Base-by-base conservation (phyloP, 1,284 basidiomycete species). In the Malassezia yamatoensis region DNA sequence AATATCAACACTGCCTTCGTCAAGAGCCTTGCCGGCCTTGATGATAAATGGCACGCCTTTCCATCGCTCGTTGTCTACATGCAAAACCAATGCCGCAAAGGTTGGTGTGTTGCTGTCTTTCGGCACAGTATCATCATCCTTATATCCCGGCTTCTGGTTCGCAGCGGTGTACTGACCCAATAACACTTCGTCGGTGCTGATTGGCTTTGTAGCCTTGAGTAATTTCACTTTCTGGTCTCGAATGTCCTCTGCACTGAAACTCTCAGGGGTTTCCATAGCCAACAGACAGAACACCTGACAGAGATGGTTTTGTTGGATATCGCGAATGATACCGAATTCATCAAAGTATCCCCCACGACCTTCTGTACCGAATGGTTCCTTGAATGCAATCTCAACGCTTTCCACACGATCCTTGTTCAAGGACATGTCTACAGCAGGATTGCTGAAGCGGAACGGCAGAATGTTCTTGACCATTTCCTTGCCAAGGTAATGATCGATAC, bases 311-410 rank as follows among this genome's bases (percentile, higher is more conserved):
- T 76, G 75, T 60, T 75, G 64, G 41, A 76, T 75, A 54, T 76
- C 75, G 34, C 75, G 65, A 44, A 76, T 74, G 58, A 76, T 76
- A 32, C 75, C 75, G 49, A 76, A 76, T 47, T 76, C 72, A 61
- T 76, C 75, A 67, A 76, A 76, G 67, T 76, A 76, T 43, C 75
- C 75, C 35, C 74, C 75, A 38, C 75, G 68, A 16, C 75, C 75
- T 53, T 76, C 75, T 38, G 75, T 76, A 33, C 75, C 75, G 52
- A 76, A 76, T 2, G 68, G 68, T 62, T 76, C 75, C 63, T 74
- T 76, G 63, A 76, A 74, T 35, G 75, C 74, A 62, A 76, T 75
- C 56, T 74, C 66, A 13, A 76, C 69, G 36, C 74, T 72, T 53
- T 70, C 70, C 29, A 76, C 73, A n/a, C 70, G 61, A 52, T 68